A percentile compares a stretch with the other conserved stretches of the same genome.
phyloP scores from a whole-genome alignment of 306 rosid species.

The Lathyrus tuberosus region DNA sequence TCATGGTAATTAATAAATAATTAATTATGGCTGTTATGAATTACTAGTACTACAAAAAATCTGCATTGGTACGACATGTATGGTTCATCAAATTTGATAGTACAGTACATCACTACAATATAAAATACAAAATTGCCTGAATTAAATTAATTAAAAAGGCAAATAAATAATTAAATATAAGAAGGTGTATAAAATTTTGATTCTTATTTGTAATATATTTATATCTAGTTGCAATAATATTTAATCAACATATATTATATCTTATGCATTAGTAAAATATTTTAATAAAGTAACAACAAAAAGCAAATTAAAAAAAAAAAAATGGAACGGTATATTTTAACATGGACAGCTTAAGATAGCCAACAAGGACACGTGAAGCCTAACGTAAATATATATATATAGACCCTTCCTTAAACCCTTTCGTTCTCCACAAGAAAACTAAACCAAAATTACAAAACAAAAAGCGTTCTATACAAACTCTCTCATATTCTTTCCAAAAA shows the following conservation, averaged over 20 bases:
- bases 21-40: no score
- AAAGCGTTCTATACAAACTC: neutral
- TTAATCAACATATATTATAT: neutral
- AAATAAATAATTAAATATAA: neutral
- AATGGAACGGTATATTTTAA: no score
- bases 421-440: neutral
- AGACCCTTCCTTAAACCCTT: slow-evolving; percentile 35
- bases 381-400: slow-evolving; percentile 23
- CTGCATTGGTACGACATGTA: slow-evolving; percentile 1
- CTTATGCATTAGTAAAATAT: neutral
- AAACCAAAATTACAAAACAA: neutral
- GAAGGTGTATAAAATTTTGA: neutral
- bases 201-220: neutral
- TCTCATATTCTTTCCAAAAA: slow-evolving; percentile 11
- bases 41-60: neutral
- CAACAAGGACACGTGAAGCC: neutral
- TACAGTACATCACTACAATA: neutral
- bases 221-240: neutral
- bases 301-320: neutral
- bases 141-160: neutral
- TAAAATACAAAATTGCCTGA: neutral
- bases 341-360: neutral
- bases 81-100: no score
- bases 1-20: no score
- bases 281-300: neutral